A percentile compares a stretch with the other conserved stretches of the same genome.
Conservation (phyloP, 139 green algal genomes). For the Volvox reticuliferus region DNA sequence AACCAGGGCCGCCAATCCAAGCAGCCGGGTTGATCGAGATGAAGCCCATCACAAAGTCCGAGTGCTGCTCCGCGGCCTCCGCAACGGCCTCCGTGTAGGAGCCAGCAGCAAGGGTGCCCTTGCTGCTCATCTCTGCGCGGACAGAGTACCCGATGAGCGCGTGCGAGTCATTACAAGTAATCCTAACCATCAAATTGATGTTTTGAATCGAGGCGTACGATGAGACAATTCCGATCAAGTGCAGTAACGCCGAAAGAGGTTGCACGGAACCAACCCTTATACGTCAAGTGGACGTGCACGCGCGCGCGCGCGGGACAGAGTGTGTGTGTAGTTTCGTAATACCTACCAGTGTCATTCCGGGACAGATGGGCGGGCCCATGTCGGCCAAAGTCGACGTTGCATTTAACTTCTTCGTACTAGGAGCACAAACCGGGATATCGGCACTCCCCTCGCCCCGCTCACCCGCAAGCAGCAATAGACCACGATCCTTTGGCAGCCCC, state of each 20-base stretch:
- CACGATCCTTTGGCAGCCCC: slow-evolving; percentile 66
- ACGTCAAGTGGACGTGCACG: not conserved
- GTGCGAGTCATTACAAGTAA: too few relatives aligned
- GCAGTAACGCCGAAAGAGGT: not conserved
- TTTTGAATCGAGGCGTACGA: too few relatives aligned
- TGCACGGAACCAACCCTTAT: not conserved
- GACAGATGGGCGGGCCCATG: too few relatives aligned
- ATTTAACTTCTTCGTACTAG: too few relatives aligned
- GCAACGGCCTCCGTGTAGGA: slow-evolving; percentile 92
- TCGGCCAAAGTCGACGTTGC: too few relatives aligned
- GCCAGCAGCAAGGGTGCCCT: slow-evolving; percentile 93
- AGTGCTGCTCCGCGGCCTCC: slow-evolving; percentile 75
- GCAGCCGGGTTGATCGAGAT: slow-evolving; percentile 91
- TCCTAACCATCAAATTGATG: too few relatives aligned
- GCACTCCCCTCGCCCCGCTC: not conserved
- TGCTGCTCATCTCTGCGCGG: slow-evolving; percentile 93
- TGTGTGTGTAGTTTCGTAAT: not conserved
- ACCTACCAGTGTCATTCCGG: too few relatives aligned
- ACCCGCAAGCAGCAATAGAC: slow-evolving; percentile 70
- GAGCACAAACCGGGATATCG: not conserved
- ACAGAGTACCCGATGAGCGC: too few relatives aligned
- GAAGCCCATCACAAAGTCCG: slow-evolving; percentile 99
- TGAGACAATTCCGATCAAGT: too few relatives aligned
- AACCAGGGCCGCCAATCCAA: slow-evolving; percentile 77
- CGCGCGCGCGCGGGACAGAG: not conserved